Evolutionary conservation across 2,329 filamentous ascomycete species (phyloP).

Genomic region (Camillea tinctor): DNA sequence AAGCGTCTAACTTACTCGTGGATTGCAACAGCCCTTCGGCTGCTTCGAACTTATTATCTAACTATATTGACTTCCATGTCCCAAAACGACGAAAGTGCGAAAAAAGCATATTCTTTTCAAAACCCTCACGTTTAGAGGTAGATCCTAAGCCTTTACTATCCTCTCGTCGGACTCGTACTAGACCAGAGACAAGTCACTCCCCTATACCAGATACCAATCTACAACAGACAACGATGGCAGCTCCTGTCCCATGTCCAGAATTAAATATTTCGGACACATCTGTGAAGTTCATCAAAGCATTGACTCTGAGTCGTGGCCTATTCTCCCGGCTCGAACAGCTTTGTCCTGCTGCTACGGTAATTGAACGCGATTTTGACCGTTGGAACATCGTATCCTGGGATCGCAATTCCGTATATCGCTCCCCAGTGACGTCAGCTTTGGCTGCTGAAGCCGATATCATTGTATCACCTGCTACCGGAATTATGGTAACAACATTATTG

Average conservation of each 20-base stretch:
- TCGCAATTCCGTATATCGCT: slow-evolving; percentile 32
- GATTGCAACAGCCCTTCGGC: slow-evolving; percentile 20
- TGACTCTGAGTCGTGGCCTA: slow-evolving; percentile 46
- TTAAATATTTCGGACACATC: slow-evolving; percentile 2
- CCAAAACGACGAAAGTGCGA: slow-evolving; percentile 27
- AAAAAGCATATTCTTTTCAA: slow-evolving; percentile 28
- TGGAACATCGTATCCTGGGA: slow-evolving; percentile 37
- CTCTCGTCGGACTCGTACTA: background rate
- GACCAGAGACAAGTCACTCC: background rate
- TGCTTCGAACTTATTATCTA: slow-evolving; percentile 27
- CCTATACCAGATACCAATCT: background rate
- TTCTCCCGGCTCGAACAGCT: slow-evolving; percentile 48
- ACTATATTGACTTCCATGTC: slow-evolving; percentile 28
- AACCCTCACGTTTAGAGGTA: background rate
- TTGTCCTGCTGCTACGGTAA: slow-evolving; percentile 49
- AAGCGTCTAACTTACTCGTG: slow-evolving; percentile 18
- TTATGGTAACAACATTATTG: slow-evolving; percentile 70
- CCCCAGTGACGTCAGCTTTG: slow-evolving; percentile 38
- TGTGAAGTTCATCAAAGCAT: slow-evolving; percentile 50
- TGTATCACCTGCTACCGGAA: slow-evolving; percentile 64
- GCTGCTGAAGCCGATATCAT: slow-evolving; percentile 69
- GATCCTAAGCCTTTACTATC: background rate
- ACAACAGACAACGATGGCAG: background rate
- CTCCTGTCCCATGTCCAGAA: slow-evolving; percentile 19
- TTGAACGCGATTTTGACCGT: slow-evolving; percentile 59